Conservation (phyloP, 202 grass and related monocot genomes). For the Cymbopogon flexuosus region DNA sequence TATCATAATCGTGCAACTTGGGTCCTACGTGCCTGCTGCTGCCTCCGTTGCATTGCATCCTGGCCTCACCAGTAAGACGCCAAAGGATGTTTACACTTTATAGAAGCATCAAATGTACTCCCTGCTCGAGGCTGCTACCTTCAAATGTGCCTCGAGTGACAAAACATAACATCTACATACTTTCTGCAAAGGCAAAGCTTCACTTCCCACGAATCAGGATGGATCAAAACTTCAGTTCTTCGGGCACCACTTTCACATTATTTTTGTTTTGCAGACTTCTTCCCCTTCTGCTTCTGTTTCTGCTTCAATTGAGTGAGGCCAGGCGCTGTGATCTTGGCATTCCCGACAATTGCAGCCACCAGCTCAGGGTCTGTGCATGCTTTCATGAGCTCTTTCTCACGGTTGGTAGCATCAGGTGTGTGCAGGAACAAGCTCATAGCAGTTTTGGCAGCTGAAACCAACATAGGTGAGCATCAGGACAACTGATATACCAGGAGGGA, state of each 20-base stretch:
- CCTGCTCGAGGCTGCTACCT: neutral
- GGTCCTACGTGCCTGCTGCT: neutral
- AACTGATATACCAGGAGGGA: neutral
- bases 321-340: conserved; percentile 81
- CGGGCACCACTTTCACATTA: conserved; percentile 12
- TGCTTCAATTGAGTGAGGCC: conserved; percentile 79
- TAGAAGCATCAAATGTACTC: neutral
- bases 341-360: conserved; percentile 80
- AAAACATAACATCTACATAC: conserved; percentile 4
- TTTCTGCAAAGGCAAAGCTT: neutral
- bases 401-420: conserved; percentile 60
- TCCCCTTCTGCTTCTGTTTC: conserved; percentile 79
- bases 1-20: neutral
- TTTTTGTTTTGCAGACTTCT: conserved; percentile 43
- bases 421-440: conserved; percentile 82
- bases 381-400: conserved; percentile 91
- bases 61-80: neutral
- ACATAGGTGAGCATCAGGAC: conserved; percentile 5
- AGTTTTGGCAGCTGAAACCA: conserved; percentile 81
- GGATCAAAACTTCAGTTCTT: conserved; percentile 2
- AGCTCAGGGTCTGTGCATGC: conserved; percentile 93
- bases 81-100: conserved; percentile 12
- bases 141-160: neutral
- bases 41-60: neutral
- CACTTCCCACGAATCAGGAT: neutral